Evolutionary conservation across 2,329 filamentous ascomycete genomes (phyloP).

Genomic region (Nigrograna mackinnonii): DNA sequence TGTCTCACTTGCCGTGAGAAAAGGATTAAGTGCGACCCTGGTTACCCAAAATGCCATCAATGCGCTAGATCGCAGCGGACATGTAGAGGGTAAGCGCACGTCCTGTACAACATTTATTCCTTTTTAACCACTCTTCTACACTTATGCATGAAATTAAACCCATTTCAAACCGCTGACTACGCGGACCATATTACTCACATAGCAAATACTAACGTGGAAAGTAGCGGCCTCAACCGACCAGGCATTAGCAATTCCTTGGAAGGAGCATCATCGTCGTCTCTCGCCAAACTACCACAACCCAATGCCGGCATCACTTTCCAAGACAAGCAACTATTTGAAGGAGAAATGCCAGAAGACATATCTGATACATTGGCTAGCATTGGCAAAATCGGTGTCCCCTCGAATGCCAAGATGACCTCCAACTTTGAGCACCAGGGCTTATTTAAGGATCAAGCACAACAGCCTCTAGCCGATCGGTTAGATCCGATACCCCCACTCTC

Average conservation of each 20-base stretch:
- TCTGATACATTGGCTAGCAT: too few relatives aligned
- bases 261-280: constrained; percentile 35
- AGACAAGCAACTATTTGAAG: too few relatives aligned
- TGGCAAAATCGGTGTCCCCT: too few relatives aligned
- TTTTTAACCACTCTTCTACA: constrained; percentile 7
- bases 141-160: constrained; percentile 25
- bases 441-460: too few relatives aligned
- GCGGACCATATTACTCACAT: constrained; percentile 19
- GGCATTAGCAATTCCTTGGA: constrained; percentile 34
- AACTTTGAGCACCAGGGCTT: too few relatives aligned
- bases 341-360: too few relatives aligned
- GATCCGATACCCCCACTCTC: too few relatives aligned
- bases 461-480: too few relatives aligned
- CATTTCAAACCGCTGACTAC: constrained; percentile 18
- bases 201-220: constrained; percentile 35
- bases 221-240: constrained; percentile 33
- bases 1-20: constrained; percentile 93
- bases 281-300: too few relatives aligned
- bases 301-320: too few relatives aligned
- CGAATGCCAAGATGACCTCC: too few relatives aligned
- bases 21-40: constrained; percentile 96
- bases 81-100: constrained; percentile 67
- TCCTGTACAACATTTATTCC: constrained; percentile 13
- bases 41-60: constrained; percentile 83
- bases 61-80: constrained; percentile 88